phyloP scores from a whole-genome alignment of 2,329 filamentous ascomycete genomes.

The Daldinia sp. region DNA sequence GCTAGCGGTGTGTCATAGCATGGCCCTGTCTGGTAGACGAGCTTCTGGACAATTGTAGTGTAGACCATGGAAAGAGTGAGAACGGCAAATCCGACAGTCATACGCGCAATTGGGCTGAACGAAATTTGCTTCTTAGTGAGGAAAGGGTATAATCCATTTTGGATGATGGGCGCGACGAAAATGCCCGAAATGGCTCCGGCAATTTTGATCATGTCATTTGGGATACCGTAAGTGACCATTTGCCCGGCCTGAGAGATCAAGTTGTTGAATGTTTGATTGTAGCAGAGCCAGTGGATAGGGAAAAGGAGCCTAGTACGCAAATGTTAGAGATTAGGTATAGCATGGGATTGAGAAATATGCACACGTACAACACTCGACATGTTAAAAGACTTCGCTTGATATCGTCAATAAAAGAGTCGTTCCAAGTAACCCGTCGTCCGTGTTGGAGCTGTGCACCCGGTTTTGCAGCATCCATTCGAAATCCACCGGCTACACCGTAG shows the following conservation, averaged over 20 bases:
- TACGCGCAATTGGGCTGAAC: conserved; percentile 62
- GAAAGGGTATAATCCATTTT: conserved; percentile 59
- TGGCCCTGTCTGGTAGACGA: conserved; percentile 61
- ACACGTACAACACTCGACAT: conserved; percentile 34
- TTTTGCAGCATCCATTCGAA: conserved; percentile 34
- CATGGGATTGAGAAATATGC: background rate
- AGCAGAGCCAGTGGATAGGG: conserved; percentile 68
- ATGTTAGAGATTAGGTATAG: background rate
- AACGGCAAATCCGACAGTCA: conserved; percentile 59
- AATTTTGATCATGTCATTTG: conserved; percentile 58
- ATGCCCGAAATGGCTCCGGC: conserved; percentile 60
- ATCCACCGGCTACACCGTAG: conserved; percentile 23
- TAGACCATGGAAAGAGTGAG: conserved; percentile 62
- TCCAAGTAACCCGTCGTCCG: conserved; percentile 27
- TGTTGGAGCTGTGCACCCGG: conserved; percentile 24
- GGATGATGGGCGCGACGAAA: conserved; percentile 61
- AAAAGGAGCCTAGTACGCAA: conserved; percentile 47
- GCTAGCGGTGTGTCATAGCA: conserved; percentile 57
- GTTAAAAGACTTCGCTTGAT: conserved; percentile 32
- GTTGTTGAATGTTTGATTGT: conserved; percentile 69
- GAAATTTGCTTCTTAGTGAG: conserved; percentile 57
- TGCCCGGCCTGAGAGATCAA: conserved; percentile 65
- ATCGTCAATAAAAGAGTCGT: conserved; percentile 33
- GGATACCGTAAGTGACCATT: conserved; percentile 61
- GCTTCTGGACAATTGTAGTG: conserved; percentile 62